Base-by-base conservation (phyloP, 768 basidiomycete species). In the Hypholoma sublateritium region DNA sequence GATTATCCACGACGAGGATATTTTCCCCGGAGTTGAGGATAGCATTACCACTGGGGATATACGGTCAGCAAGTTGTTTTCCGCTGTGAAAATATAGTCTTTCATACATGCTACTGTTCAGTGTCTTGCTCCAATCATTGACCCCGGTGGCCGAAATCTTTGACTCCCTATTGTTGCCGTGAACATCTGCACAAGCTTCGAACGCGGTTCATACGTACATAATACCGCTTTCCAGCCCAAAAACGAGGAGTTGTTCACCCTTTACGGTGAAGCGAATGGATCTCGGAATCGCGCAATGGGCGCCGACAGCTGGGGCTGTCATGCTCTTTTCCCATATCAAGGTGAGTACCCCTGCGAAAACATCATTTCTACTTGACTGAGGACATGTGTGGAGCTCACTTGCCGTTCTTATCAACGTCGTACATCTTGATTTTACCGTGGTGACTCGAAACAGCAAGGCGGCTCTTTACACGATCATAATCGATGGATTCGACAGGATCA, bases 51-150 rank as follows among this genome's bases (percentile, higher is more conserved):
- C 60, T 62, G 46, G 14, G 36, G 41, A 13, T 51, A 19, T 32
- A 24, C 2, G 16, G 14, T 32, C 16, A 32, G 19, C 24, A 34
- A 14, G 11, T 41, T 2, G 4, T 4, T 22, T 17, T n/a, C 5
- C 6, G 5, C 2, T 17, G 13, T 32, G 4, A 43, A 14, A 32
- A 36, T 43, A 12, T 3, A 22, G 11, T 24, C 25, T 5, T 4
- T 46, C 59, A 3, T 39, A 59, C 59, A 59, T 48, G 55, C 59
- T 56, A 25, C 54, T 51, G 14, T 57, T 57, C 21, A 45, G 45
- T 21, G 11, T 37, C 17, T 43, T 56, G 32, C 17, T 39, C 55
- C 55, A 56, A 25, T 50, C 32, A 22, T 50, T 47, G 12, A 5
- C 22, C 2, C 56, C 56, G 5, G 49, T 51, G 13, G 39, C 50